Base-by-base conservation (phyloP, 2,329 filamentous ascomycete genomes). In the Pyricularia sp. region DNA sequence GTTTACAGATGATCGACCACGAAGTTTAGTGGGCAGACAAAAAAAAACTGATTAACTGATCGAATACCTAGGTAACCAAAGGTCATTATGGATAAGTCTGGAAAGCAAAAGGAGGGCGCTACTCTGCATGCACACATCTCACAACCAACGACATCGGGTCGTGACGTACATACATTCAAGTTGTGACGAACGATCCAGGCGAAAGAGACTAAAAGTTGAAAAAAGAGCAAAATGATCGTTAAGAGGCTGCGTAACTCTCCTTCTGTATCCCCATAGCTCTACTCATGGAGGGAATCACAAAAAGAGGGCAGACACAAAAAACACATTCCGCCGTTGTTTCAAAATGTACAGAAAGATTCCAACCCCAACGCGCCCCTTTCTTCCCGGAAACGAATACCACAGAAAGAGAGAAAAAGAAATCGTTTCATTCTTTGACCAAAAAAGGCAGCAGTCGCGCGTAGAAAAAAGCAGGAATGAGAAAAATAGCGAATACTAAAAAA, bases 341-440 rank as follows among this genome's bases (percentile, higher is more conserved):
- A 73, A 73, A 73, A 74, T 73, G 73, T 76, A 75, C 75, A 69
- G 16, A 49, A 67, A 75, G 70, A 72, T 72, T 71, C 71, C 71
- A 70, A 70, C 71, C 73, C 71, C n/a, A 69, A 71, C 73, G 71
- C 74, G 72, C 74, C 71, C 70, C 71, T 66, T 67, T 69, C 66
- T 66, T 68, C 66, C 67, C 67, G 67, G 22, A 57, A 57, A 57
- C 22, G 24, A 26, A 57, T 24, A 57, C 53, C 53, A 40, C 53
- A 65, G 53, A 49, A 60, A 67, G 65, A 55, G 61, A 22, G 49
- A 59, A 31, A 53, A 64, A 64, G 64, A 66, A 53, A 26, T 53
- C 31, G 35, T 40, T 62, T 22, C 28, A 40, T 64, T 60, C 67
- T 70, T 72, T 71, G 70, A 71, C 71, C 70, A 71, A 30, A 65